Base-by-base conservation (phyloP, 345 rosid genomes). In the Lenwebbia sp. region DNA sequence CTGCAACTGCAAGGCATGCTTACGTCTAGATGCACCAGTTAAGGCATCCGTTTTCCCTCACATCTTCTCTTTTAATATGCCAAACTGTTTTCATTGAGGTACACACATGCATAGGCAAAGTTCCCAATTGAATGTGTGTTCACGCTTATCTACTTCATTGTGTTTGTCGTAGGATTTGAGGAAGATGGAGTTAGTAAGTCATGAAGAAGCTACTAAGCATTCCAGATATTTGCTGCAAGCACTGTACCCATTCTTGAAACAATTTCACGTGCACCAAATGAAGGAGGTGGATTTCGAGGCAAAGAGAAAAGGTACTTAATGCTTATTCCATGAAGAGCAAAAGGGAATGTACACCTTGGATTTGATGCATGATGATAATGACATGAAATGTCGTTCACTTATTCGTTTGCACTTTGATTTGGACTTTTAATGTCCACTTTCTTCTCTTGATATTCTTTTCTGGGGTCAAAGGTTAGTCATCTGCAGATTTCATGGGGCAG, bases 1-100 rank as follows among this genome's bases (percentile, higher is more conserved):
- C 82, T 93, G 96, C 91, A 92, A 91, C 83, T 94, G 98, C 88
- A 92, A 91, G 89, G 83, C 93, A 25, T 95, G 98, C 88, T 87
- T 95, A 89, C 94, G 93, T 49, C 70, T 87, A 54, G 90, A 90
- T 84, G 84, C 84, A 17, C 83, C 83, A 41, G 26, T 78, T 17
- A 50, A 89, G 19, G 96, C 92, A 62, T 41, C 90, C 87, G 82
- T 65, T 33, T 65, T 65, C 78, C 19, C 78, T 65, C 44, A 33
- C 25, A 65, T 65, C 44, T 33, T 65, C 78, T 65, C 44, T 33
- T 33, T 65, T 33, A 21, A 65, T 33, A 82, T 47, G 83, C 40
- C 55, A n/a, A 44, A 51, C 23, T 49, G 57, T 26, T 53, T 51
- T 51, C 84, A 82, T 51, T n/a, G 25, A 82, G 52, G 84, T 49